Conservation (phyloP, 2,329 filamentous ascomycete genomes). For the Lecanicillium sp. region DNA sequence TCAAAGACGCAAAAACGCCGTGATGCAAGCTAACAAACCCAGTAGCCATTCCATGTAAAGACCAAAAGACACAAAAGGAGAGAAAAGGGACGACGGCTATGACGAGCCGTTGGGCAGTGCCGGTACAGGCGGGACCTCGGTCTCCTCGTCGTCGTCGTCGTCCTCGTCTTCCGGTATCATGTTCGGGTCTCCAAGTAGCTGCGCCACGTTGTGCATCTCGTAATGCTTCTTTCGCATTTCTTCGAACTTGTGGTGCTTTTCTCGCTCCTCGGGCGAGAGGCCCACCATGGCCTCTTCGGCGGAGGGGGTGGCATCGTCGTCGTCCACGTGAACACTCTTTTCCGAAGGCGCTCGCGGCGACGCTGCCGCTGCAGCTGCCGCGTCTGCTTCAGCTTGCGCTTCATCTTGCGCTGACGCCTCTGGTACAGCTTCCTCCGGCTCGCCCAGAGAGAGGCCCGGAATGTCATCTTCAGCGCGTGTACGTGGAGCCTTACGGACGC, state of each 20-base stretch:
- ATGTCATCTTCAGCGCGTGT: conserved; percentile 62
- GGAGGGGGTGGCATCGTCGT: conserved; percentile 49
- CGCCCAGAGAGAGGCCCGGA: conserved; percentile 82
- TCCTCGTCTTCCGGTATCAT: conserved; percentile 55
- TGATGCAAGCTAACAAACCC: background rate
- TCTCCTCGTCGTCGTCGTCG: conserved; percentile 48
- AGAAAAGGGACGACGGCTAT: conserved; percentile 12
- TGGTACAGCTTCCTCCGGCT: conserved; percentile 70
- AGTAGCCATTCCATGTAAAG: background rate
- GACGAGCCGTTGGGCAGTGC: conserved; percentile 32
- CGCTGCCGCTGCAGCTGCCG: conserved; percentile 14
- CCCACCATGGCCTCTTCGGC: conserved; percentile 47
- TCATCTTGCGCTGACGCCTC: conserved; percentile 30
- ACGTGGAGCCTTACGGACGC: conserved; percentile 26
- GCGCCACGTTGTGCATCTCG: conserved; percentile 94
- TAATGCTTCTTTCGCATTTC: conserved; percentile 92
- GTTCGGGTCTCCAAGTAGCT: conserved; percentile 71
- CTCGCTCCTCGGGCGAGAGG: conserved; percentile 63
- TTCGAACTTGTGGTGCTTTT: conserved; percentile 91
- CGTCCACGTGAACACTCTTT: conserved; percentile 78
- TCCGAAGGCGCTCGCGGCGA: conserved; percentile 30
- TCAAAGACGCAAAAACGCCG: too few species aligned
- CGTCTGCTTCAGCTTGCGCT: conserved; percentile 3
- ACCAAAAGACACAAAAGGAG: background rate
- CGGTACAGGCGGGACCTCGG: conserved; percentile 33